A percentile compares a stretch with the other conserved stretches of the same genome.
These are phyloP conservation scores for Durusdinium trenchii DNA, from an alignment of 73 alveolate genomes.

Conservation along the genomic window DNA sequence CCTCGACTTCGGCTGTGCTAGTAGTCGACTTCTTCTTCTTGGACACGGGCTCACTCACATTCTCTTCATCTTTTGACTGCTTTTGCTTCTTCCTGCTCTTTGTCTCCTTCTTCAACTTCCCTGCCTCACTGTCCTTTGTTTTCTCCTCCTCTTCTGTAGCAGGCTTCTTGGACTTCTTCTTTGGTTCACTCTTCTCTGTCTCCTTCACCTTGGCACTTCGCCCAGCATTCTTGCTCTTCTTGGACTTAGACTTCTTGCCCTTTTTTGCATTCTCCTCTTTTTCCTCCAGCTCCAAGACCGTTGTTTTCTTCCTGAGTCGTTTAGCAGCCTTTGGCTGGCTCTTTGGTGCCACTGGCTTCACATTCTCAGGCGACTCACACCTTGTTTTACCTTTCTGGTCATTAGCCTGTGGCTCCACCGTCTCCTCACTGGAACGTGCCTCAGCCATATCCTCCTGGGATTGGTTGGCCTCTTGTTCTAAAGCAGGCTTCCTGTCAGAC, in stretches of 20 bases:
- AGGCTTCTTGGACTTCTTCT: no score
- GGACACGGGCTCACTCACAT: no score
- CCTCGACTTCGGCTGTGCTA: neutral
- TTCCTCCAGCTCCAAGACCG: neutral
- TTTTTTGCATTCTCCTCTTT: neutral
- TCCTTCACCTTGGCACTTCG: neutral
- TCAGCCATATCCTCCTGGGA: no score
- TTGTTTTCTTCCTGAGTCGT: neutral
- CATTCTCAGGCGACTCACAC: neutral
- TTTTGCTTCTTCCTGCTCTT: no score
- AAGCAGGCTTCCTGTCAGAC: no score
- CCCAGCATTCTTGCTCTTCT: neutral
- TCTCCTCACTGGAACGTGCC: neutral
- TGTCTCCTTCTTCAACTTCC: no score
- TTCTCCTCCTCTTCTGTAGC: neutral
- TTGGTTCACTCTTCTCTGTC: no score
- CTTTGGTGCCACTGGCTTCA: neutral
- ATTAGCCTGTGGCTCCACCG: neutral
- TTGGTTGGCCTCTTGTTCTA: no score
- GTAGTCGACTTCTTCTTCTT: no score
- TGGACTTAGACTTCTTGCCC: neutral
- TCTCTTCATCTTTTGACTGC: no score
- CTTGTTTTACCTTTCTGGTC: neutral
- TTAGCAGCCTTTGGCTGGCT: neutral
- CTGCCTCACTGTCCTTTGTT: neutral